phyloP scores from a whole-genome alignment of 352 stramenopile genomes.

The Phytophthora crassamura region DNA sequence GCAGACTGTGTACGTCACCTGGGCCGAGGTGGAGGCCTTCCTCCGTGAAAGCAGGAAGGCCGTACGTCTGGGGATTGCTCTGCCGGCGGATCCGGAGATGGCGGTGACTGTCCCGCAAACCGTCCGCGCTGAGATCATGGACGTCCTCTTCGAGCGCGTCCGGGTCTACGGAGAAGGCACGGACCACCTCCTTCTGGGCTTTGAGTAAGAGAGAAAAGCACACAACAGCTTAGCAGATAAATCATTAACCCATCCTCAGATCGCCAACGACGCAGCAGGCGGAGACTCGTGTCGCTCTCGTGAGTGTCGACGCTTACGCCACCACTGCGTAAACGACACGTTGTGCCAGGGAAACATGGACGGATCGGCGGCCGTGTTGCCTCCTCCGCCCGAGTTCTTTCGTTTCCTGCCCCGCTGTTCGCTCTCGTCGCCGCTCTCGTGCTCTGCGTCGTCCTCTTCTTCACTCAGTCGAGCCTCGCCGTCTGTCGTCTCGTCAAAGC shows the following conservation, averaged over 20 bases:
- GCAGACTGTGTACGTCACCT: conserved; percentile 79
- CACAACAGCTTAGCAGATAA: conserved; percentile 9
- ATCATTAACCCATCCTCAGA: conserved; percentile 25
- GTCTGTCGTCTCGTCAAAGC: conserved; percentile 71
- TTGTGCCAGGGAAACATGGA: conserved; percentile 76
- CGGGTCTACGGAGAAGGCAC: conserved; percentile 62
- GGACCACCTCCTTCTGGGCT: conserved; percentile 61
- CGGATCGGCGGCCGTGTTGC: conserved; percentile 34
- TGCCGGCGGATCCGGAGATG: conserved; percentile 28
- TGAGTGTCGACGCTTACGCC: conserved; percentile 55
- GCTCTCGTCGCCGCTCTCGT: conserved; percentile 32
- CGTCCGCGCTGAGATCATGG: conserved; percentile 49
- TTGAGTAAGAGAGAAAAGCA: conserved; percentile 55
- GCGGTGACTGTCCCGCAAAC: conserved; percentile 17
- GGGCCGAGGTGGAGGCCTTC: conserved; percentile 63
- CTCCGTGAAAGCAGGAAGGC: conserved; percentile 58
- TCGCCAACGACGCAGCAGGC: conserved; percentile 16
- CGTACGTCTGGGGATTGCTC: conserved; percentile 22
- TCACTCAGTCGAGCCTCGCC: conserved; percentile 73
- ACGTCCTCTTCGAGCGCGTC: conserved; percentile 71
- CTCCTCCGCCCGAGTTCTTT: conserved; percentile 33
- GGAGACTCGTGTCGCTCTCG: conserved; percentile 31
- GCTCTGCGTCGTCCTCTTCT: conserved; percentile 53
- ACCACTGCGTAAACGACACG: conserved; percentile 85
- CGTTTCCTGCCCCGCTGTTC: conserved; percentile 36